These are phyloP conservation scores for Vitis hybrid DNA, from an alignment of 177 flowering plant species.

Conservation along the genomic window DNA sequence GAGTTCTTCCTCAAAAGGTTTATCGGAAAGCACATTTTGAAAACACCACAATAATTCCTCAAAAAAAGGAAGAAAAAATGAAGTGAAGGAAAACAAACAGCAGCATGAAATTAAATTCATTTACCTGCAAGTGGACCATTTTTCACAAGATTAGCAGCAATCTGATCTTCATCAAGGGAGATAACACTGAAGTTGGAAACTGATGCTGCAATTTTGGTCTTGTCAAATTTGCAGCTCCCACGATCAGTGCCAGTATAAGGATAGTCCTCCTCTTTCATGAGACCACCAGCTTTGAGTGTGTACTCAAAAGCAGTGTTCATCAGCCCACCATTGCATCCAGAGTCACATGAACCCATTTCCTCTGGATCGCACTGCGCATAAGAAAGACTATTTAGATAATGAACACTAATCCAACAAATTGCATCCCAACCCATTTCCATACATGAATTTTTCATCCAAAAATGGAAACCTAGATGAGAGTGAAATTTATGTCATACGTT, in stretches of 20 bases:
- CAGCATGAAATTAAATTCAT: background rate
- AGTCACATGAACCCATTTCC: conserved; percentile 63
- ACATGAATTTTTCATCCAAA: too few relatives aligned
- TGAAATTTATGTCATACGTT: too few relatives aligned
- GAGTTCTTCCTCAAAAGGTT: too few relatives aligned
- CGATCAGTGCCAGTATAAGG: conserved; percentile 88
- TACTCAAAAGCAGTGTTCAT: conserved; percentile 94
- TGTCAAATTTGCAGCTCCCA: conserved; percentile 85
- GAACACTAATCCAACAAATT: background rate
- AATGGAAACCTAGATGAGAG: too few relatives aligned
- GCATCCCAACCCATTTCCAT: background rate
- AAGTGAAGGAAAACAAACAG: background rate
- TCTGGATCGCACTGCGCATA: conserved; percentile 84
- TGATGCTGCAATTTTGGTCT: conserved; percentile 74
- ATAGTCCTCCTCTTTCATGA: conserved; percentile 85
- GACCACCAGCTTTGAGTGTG: conserved; percentile 88
- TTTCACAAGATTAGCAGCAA: conserved; percentile 95
- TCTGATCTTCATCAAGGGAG: conserved; percentile 89
- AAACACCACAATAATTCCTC: background rate
- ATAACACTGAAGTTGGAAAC: conserved; percentile 92
- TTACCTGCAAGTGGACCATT: conserved; percentile 95
- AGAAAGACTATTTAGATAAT: background rate
- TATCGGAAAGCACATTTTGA: too few relatives aligned
- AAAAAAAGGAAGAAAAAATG: background rate
- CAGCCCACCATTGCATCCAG: conserved; percentile 93